Evolutionary conservation across 805 yeast genomes (phyloP).

Genomic region (Saturnispora besseyi): DNA sequence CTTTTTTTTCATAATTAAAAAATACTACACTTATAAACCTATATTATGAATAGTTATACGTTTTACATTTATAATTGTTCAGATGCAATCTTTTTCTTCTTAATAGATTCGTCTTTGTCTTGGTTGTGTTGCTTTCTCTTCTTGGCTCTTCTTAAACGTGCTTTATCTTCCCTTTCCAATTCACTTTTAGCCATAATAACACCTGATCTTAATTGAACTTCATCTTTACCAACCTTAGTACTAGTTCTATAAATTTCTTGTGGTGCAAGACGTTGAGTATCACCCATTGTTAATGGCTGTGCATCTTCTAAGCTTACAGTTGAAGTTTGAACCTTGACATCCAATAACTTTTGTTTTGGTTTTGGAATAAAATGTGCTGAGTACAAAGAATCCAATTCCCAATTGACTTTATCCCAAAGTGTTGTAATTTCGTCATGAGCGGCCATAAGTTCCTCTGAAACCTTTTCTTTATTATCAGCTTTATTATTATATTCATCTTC

Average conservation of each 20-base stretch:
- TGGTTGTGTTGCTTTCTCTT: conserved; percentile 54
- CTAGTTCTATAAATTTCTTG: conserved; percentile 72
- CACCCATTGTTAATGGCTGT: conserved; percentile 77
- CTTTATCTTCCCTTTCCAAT: conserved; percentile 74
- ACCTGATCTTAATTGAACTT: conserved; percentile 68
- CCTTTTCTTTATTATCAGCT: conserved; percentile 30
- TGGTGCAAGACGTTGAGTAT: conserved; percentile 77
- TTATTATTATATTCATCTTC: conserved; percentile 64
- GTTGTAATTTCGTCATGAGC: conserved; percentile 73
- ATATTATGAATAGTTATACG: not conserved
- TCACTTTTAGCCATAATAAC: conserved; percentile 75
- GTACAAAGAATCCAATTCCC: conserved; percentile 77
- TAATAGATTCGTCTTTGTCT: conserved; percentile 23
- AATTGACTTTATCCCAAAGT: conserved; percentile 51
- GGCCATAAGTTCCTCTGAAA: conserved; percentile 52
- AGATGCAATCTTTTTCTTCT: conserved; percentile 22
- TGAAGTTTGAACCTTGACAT: conserved; percentile 74
- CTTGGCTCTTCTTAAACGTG: conserved; percentile 75
- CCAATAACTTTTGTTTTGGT: conserved; percentile 71
- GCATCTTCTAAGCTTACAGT: conserved; percentile 92
- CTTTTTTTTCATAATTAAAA: not conserved
- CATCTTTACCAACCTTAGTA: conserved; percentile 38
- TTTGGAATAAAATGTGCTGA: conserved; percentile 95
- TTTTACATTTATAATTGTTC: conserved; percentile 8
- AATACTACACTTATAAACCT: not conserved